Percentiles rank a stretch among this genome's conserved stretches.
Conservation (phyloP, 2,329 filamentous ascomycete species). For the Colletotrichum plurivorum region DNA sequence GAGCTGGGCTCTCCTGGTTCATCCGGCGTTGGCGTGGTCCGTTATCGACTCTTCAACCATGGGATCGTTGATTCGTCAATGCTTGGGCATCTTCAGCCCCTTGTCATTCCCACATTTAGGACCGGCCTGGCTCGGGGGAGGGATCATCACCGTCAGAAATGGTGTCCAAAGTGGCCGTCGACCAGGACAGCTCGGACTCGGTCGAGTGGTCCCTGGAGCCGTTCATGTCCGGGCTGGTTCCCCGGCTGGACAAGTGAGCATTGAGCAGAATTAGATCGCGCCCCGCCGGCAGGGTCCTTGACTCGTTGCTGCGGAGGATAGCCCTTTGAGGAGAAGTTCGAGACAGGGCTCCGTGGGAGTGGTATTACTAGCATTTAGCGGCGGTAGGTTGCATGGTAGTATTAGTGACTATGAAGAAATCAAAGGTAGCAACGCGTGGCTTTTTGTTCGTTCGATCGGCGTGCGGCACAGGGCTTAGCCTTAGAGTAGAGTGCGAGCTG, state of each 20-base stretch:
- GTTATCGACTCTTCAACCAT: background rate
- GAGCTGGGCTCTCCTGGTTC: background rate
- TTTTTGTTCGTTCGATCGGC: background rate
- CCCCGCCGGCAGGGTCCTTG: slow-evolving; percentile 23
- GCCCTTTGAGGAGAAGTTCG: background rate
- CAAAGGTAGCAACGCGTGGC: background rate
- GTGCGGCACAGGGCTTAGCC: background rate
- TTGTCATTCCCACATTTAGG: slow-evolving; percentile 7
- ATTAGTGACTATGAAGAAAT: too few relatives aligned
- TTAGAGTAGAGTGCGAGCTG: background rate
- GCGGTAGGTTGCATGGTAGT: too few relatives aligned
- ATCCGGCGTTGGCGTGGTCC: slow-evolving; percentile 9
- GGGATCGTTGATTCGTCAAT: slow-evolving; percentile 23
- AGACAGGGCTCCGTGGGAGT: background rate
- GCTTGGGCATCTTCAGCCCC: slow-evolving; percentile 1
- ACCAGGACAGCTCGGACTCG: background rate
- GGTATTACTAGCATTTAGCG: too few relatives aligned
- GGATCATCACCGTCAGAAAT: background rate
- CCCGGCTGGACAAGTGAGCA: slow-evolving; percentile 2
- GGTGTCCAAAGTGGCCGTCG: background rate
- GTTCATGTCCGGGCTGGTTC: slow-evolving; percentile 2
- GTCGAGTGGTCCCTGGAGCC: background rate
- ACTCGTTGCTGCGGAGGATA: slow-evolving; percentile 11
- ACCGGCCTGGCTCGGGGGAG: slow-evolving; percentile 5
- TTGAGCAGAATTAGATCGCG: slow-evolving; percentile 5